These are phyloP conservation scores for Mrakia frigida DNA, from an alignment of 768 basidiomycete genomes.

Conservation along the genomic window DNA sequence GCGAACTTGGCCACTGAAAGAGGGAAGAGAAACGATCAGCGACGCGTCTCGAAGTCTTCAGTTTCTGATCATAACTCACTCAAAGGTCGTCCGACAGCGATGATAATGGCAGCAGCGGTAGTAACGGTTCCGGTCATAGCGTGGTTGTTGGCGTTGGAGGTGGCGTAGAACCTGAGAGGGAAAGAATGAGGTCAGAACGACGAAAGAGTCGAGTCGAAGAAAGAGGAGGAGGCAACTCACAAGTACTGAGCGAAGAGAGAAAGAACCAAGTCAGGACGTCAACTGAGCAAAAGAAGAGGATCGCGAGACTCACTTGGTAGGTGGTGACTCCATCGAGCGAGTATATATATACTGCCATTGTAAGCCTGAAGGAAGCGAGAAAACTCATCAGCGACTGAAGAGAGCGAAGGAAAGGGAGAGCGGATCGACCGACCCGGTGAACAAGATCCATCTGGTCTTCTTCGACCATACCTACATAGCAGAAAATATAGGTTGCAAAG, in stretches of 20 bases:
- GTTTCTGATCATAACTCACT: too few species aligned
- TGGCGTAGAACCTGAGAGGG: conserved; percentile 17
- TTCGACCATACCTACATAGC: background rate
- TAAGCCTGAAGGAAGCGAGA: background rate
- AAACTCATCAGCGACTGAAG: too few species aligned
- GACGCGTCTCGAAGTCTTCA: too few species aligned
- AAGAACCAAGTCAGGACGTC: background rate
- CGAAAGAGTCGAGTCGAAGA: too few species aligned
- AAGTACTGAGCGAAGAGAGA: too few species aligned
- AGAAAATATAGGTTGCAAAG: too few species aligned
- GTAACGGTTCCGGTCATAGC: conserved; percentile 21
- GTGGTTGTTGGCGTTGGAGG: conserved; percentile 40
- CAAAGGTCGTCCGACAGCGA: conserved; percentile 58
- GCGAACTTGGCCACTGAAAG: conserved; percentile 71
- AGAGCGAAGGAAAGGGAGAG: too few species aligned
- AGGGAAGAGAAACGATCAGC: too few species aligned
- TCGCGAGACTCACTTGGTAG: background rate
- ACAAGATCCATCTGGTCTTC: background rate
- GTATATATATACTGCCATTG: background rate
- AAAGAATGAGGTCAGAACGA: too few species aligned
- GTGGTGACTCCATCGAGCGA: conserved; percentile 13
- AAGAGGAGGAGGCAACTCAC: too few species aligned
- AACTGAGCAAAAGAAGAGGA: background rate
- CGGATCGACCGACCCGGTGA: background rate
- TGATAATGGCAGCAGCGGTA: background rate